phyloP scores from a whole-genome alignment of 805 yeast genomes.

The Saturnispora kantuleensis region DNA sequence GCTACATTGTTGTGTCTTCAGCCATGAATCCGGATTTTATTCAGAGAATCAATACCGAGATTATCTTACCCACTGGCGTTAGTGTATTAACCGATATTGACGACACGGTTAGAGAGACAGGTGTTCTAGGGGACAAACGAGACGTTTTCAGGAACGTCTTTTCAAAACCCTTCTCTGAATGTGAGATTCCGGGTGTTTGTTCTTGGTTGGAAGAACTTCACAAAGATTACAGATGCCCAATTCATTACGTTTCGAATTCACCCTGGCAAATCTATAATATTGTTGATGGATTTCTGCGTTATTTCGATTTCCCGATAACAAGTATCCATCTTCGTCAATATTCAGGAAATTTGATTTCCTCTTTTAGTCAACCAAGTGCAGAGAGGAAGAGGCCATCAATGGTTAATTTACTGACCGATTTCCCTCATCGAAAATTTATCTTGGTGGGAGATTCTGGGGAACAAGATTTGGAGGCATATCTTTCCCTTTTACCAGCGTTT shows the following conservation, averaged over 20 bases:
- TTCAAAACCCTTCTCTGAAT: slow-evolving; percentile 50
- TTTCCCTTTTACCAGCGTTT: slow-evolving; percentile 48
- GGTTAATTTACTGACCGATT: slow-evolving; percentile 54
- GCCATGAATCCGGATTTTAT: slow-evolving; percentile 37
- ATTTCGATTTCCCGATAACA: slow-evolving; percentile 59
- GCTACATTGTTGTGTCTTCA: slow-evolving; percentile 43
- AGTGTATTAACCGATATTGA: slow-evolving; percentile 87
- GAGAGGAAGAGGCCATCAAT: slow-evolving; percentile 68
- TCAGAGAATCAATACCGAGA: slow-evolving; percentile 34
- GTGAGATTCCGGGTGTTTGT: slow-evolving; percentile 67
- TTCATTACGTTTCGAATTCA: slow-evolving; percentile 91
- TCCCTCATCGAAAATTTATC: slow-evolving; percentile 67
- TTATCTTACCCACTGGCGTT: slow-evolving; percentile 39
- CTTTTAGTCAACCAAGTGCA: slow-evolving; percentile 79
- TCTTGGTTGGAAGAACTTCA: slow-evolving; percentile 56
- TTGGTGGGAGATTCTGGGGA: slow-evolving; percentile 95
- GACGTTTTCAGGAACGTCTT: slow-evolving; percentile 73
- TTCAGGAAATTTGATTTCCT: slow-evolving; percentile 68
- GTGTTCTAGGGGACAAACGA: slow-evolving; percentile 81
- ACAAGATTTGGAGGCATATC: slow-evolving; percentile 86
- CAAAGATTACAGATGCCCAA: slow-evolving; percentile 33
- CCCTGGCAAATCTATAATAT: slow-evolving; percentile 81
- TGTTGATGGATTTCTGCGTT: slow-evolving; percentile 45
- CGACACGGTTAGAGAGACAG: slow-evolving; percentile 86
- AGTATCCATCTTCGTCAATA: slow-evolving; percentile 85